Percentiles rank a stretch among this genome's conserved stretches.
Evolutionary conservation across 2,329 filamentous ascomycete species (phyloP).

Genomic region (Fusarium oxysporum): DNA sequence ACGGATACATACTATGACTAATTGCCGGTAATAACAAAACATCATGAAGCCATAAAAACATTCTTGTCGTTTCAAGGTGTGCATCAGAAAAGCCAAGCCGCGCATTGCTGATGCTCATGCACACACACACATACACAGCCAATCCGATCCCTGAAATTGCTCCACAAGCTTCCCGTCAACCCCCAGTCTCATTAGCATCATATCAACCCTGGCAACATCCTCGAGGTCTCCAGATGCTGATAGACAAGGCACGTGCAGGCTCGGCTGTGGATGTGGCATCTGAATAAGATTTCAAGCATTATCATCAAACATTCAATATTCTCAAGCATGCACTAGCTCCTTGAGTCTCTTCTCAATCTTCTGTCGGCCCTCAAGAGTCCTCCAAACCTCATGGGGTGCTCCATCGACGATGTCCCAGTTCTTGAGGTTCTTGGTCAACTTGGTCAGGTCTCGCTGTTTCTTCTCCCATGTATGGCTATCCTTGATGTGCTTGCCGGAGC

Average conservation of each 20-base stretch:
- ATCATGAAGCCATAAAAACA: neutral
- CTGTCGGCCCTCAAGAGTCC: slow-evolving; percentile 75
- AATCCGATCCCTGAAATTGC: slow-evolving; percentile 2
- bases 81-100: slow-evolving; percentile 20
- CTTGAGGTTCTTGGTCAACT: slow-evolving; percentile 80
- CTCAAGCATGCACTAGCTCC: slow-evolving; percentile 67
- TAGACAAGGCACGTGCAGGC: slow-evolving; percentile 18
- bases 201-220: slow-evolving; percentile 8
- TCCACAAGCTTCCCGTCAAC: slow-evolving; percentile 30
- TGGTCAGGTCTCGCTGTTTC: slow-evolving; percentile 86
- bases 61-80: slow-evolving; percentile 16
- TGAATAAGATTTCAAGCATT: neutral
- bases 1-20: slow-evolving; percentile 2
- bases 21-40: neutral
- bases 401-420: slow-evolving; percentile 88
- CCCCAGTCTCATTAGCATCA: slow-evolving; percentile 30
- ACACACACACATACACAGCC: neutral
- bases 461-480: slow-evolving; percentile 79
- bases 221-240: slow-evolving; percentile 1
- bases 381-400: slow-evolving; percentile 90
- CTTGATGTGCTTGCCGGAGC: slow-evolving; percentile 78
- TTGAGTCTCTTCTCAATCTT: slow-evolving; percentile 83
- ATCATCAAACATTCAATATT: neutral
- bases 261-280: neutral
- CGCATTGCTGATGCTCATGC: slow-evolving; percentile 25